Base-by-base conservation (phyloP, 192 early-diverging fungal genomes). In the Podila minutissima region DNA sequence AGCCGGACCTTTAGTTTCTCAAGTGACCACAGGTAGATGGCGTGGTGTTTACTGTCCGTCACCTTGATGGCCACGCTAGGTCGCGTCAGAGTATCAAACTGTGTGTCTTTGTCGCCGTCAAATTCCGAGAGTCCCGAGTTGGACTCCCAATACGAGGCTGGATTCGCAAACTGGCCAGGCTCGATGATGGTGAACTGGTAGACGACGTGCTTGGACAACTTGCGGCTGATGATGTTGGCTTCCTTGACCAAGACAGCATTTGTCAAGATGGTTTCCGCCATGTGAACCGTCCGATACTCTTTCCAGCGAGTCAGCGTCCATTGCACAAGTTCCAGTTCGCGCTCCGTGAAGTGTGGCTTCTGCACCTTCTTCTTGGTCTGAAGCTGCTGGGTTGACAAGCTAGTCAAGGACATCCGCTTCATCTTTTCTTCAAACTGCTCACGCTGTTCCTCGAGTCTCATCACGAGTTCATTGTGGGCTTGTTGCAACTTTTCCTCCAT, bases 161-260 rank as follows among this genome's bases (percentile, higher is more conserved):
- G 85, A 38, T 84, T 87, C 7, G 83, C 83, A 22, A 84, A 86
- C 5, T 75, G 85, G 49, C 82, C 89, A 26, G 92, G 88, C n/a
- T 92, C 92, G 29, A 95, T 72, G 8, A 96, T 85, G 15, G 92
- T 88, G 71, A 97, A 93, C 74, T 97, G 95, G 83, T 95, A 98
- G 8, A 95, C 82, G 19, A 95, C 93, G 37, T 94, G 83, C 38
- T 93, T 95, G 8, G 83, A 86, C n/a, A 97, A 82, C 71, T 98
- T 95, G 59, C 90, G 89, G 66, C 92, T 88, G 31, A 96, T 96
- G 11, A 97, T 88, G 67, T 97, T 98, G 51, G 95, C 97, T 71
- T 97, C 94, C 72, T 97, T 97, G 62, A 98, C 69, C 64, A 93
- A 74, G 15, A 93, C 84, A 0, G 92, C 91, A 64, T 93, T 91